Percentiles rank a stretch among this genome's conserved stretches.
Evolutionary conservation across 1,284 basidiomycete genomes (phyloP).

Genomic region (Microbotryum intermedium): DNA sequence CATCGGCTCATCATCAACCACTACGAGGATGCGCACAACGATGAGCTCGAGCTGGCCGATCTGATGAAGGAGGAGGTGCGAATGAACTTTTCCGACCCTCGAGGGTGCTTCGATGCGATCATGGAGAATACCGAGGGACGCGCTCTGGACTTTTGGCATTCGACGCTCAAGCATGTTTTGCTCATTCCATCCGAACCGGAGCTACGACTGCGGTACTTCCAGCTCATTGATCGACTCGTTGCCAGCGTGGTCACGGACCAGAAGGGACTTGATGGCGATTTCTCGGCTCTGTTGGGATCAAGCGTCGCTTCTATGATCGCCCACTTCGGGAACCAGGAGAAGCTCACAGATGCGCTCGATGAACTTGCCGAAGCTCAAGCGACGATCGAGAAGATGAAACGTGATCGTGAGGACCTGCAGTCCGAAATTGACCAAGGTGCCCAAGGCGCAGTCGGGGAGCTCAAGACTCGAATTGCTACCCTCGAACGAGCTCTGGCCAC

Average conservation of each 20-base stretch:
- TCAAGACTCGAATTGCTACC: conserved; percentile 64
- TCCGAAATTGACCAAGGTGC: conserved; percentile 70
- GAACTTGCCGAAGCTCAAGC: conserved; percentile 64
- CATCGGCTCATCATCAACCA: conserved; percentile 63
- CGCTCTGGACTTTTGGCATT: conserved; percentile 78
- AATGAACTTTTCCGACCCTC: conserved; percentile 66
- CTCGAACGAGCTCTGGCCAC: conserved; percentile 70
- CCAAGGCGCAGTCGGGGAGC: conserved; percentile 71
- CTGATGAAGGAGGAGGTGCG: conserved; percentile 68
- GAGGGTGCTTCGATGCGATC: conserved; percentile 80
- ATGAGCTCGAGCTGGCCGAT: conserved; percentile 68
- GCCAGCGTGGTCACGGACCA: conserved; percentile 84
- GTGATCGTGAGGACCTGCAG: conserved; percentile 51
- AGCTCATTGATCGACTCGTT: conserved; percentile 86
- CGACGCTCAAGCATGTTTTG: conserved; percentile 84
- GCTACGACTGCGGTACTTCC: conserved; percentile 75
- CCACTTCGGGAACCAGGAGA: conserved; percentile 84
- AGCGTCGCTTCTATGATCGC: conserved; percentile 83
- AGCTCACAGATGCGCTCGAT: conserved; percentile 66
- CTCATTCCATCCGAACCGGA: conserved; percentile 83
- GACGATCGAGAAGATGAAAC: conserved; percentile 54
- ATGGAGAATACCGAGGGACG: conserved; percentile 62
- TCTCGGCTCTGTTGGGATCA: conserved; percentile 75
- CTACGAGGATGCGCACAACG: conserved; percentile 61
- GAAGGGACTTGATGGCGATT: conserved; percentile 59